Percentiles rank a stretch among this genome's conserved stretches.
phyloP scores from a whole-genome alignment of 495 filamentous ascomycete species.

The Choiromyces venosus region DNA sequence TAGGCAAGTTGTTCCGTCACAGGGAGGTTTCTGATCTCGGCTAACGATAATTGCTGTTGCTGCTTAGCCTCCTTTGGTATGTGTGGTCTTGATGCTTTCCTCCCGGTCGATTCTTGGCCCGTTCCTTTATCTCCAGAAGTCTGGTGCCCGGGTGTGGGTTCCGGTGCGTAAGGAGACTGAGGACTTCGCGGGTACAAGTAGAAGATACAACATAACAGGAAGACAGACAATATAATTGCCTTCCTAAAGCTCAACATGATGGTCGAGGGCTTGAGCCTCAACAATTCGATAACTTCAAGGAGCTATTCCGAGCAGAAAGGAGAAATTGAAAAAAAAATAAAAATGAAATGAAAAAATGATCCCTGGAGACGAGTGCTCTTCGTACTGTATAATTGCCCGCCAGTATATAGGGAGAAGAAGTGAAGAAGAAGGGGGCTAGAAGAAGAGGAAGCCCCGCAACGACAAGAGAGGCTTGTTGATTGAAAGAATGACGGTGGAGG shows the following conservation, averaged over 20 bases:
- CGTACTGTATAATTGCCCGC: constrained; percentile 1
- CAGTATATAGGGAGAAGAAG: neutral
- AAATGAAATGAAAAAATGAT: neutral
- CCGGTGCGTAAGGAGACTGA: constrained; percentile 7
- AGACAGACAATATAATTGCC: constrained; percentile 26
- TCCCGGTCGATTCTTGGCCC: neutral
- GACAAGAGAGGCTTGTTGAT: neutral
- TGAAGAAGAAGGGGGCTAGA: constrained; percentile 1
- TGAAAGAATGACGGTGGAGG: neutral
- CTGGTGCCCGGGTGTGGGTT: constrained; percentile 19
- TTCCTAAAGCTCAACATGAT: constrained; percentile 46
- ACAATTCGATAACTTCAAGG: neutral
- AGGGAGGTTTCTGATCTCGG: constrained; percentile 41
- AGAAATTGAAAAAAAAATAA: neutral
- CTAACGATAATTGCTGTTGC: constrained; percentile 34
- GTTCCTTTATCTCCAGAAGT: neutral
- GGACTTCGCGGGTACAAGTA: constrained; percentile 30
- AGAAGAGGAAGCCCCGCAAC: neutral
- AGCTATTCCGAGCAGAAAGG: neutral
- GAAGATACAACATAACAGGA: constrained; percentile 34
- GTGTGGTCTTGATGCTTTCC: constrained; percentile 5
- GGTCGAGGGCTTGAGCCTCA: neutral
- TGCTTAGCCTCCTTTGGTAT: constrained; percentile 20
- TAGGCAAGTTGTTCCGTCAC: constrained; percentile 80
- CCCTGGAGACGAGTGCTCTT: neutral